These are phyloP conservation scores for Pisolithus tinctorius DNA, from an alignment of 768 basidiomycete genomes.

Conservation along the genomic window DNA sequence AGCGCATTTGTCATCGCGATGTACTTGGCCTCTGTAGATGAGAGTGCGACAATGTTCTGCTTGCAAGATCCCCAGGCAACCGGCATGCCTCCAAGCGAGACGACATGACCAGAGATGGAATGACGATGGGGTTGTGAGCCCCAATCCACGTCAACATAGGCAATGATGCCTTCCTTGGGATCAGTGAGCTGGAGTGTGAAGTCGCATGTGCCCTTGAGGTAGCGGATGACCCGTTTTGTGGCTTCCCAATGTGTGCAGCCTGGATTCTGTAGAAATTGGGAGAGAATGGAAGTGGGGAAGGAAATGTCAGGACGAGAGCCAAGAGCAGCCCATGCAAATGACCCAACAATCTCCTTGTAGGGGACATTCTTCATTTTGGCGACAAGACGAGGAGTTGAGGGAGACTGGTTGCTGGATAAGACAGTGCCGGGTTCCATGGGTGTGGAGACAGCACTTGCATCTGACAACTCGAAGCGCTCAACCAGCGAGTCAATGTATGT, in stretches of 20 bases:
- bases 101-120: background rate
- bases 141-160: slow-evolving; percentile 2
- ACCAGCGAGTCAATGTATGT: slow-evolving; percentile 17
- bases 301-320: slow-evolving; percentile 25
- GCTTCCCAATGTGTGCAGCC: slow-evolving; percentile 19
- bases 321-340: slow-evolving; percentile 22
- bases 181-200: slow-evolving; percentile 5
- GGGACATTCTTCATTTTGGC: slow-evolving; percentile 3
- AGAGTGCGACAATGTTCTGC: background rate
- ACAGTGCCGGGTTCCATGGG: background rate
- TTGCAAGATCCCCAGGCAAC: background rate
- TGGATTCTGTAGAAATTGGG: slow-evolving; percentile 19
- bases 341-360: slow-evolving; percentile 24
- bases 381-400: background rate
- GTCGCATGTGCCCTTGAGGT: slow-evolving; percentile 20
- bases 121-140: background rate
- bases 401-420: background rate
- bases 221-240: slow-evolving; percentile 18
- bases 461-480: background rate
- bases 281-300: slow-evolving; percentile 17
- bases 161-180: background rate
- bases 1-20: background rate
- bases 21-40: background rate
- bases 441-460: background rate
- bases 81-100: background rate